Evolutionary conservation across 257 asterid species (phyloP).

Genomic region (Agastache rugosa): DNA sequence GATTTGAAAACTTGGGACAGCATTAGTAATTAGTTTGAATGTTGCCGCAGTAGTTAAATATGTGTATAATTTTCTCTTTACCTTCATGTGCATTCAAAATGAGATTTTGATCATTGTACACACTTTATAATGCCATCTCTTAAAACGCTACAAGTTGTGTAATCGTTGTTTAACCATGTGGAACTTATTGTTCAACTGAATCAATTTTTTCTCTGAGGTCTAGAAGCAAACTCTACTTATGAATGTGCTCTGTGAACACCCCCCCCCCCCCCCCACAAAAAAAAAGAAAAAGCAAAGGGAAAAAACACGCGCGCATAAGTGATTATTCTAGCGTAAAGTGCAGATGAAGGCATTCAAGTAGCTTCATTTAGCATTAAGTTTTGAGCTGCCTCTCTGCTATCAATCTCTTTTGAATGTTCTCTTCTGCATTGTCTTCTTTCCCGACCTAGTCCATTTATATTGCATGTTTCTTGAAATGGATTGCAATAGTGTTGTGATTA

Average conservation of each 20-base stretch:
- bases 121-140: slow-evolving; percentile 14
- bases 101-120: background rate
- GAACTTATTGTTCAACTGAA: slow-evolving; percentile 20
- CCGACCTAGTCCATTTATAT: background rate
- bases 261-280: background rate
- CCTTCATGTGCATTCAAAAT: slow-evolving; percentile 20
- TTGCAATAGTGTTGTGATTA: slow-evolving; percentile 11
- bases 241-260: background rate
- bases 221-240: background rate
- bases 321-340: slow-evolving; percentile 12
- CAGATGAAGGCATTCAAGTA: background rate
- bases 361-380: slow-evolving; percentile 7
- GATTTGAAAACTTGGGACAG: slow-evolving; percentile 11
- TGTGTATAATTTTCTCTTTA: background rate
- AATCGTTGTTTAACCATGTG: background rate
- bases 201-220: slow-evolving; percentile 8
- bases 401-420: background rate
- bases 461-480: background rate
- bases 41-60: slow-evolving; percentile 8
- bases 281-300: too few relatives aligned
- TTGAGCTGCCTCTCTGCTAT: slow-evolving; percentile 24
- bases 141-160: slow-evolving; percentile 6
- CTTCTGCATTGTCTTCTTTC: slow-evolving; percentile 27
- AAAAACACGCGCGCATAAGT: background rate
- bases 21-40: background rate